phyloP scores from a whole-genome alignment of 805 yeast species.

The Jamesozyma piceae region DNA sequence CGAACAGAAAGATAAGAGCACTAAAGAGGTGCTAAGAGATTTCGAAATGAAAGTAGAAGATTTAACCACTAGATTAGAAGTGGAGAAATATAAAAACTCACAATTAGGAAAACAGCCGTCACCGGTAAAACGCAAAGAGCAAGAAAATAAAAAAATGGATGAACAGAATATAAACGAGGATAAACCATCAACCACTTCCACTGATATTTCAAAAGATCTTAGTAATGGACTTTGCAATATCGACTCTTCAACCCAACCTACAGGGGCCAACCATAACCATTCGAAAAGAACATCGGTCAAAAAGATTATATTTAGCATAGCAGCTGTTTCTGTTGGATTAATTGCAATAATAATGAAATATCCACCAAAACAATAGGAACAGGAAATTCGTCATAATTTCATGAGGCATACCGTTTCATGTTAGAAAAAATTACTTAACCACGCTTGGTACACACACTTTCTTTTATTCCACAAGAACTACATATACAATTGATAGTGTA shows the following conservation, averaged over 20 bases:
- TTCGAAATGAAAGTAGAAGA: slow-evolving; percentile 26
- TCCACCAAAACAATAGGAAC: not conserved
- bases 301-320: not conserved
- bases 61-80: slow-evolving; percentile 27
- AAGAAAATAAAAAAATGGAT: not conserved
- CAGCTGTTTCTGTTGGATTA: slow-evolving; percentile 8
- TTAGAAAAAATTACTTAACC: too few relatives aligned
- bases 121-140: not conserved
- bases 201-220: not conserved
- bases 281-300: not conserved
- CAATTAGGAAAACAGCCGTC: not conserved
- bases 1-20: slow-evolving; percentile 7
- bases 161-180: not conserved
- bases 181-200: not conserved
- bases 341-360: slow-evolving; percentile 5
- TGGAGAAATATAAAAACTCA: slow-evolving; percentile 26
- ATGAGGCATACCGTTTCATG: too few relatives aligned
- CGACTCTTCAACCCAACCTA: not conserved
- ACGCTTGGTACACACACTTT: too few relatives aligned
- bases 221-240: not conserved
- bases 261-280: not conserved
- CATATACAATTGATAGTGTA: too few relatives aligned
- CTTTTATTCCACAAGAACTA: too few relatives aligned
- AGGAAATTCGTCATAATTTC: not conserved
- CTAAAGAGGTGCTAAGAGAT: slow-evolving; percentile 12